These are phyloP conservation scores for Gossypium arboreum DNA, from an alignment of 345 rosid genomes.

Conservation along the genomic window DNA sequence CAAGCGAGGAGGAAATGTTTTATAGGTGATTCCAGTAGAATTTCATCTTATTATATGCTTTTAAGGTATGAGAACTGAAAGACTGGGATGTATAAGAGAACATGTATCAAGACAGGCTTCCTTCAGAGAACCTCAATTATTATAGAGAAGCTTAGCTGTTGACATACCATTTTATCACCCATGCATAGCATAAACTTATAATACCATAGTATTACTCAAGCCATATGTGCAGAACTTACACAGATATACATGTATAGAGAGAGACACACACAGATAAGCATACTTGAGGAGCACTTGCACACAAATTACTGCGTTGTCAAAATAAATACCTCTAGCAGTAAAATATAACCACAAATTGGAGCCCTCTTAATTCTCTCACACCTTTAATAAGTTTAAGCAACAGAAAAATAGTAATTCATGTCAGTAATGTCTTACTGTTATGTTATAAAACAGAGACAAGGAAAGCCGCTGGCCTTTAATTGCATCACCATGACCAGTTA, in stretches of 20 bases:
- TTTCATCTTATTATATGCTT: neutral
- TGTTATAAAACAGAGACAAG: slow-evolving; percentile 85
- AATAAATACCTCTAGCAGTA: neutral
- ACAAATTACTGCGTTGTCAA: neutral
- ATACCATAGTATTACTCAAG: neutral
- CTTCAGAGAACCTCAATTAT: neutral
- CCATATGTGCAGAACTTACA: neutral
- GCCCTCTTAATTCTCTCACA: neutral
- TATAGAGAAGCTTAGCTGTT: slow-evolving; percentile 3
- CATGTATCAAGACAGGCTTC: neutral
- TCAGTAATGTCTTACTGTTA: slow-evolving; percentile 61
- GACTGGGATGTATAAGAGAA: neutral
- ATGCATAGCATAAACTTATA: neutral
- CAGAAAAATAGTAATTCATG: slow-evolving; percentile 18
- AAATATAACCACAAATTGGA: neutral
- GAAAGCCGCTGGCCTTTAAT: slow-evolving; percentile 93
- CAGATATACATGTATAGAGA: neutral
- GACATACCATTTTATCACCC: neutral
- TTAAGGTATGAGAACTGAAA: neutral
- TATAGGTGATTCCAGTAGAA: neutral
- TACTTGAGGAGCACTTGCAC: neutral
- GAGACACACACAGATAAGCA: neutral
- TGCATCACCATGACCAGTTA: slow-evolving; percentile 86
- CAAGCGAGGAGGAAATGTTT: neutral
- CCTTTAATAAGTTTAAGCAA: slow-evolving; percentile 12